A percentile compares a stretch with the other conserved stretches of the same genome.
Evolutionary conservation across 1,284 basidiomycete species (phyloP).

Genomic region (Sparassis latifolia): DNA sequence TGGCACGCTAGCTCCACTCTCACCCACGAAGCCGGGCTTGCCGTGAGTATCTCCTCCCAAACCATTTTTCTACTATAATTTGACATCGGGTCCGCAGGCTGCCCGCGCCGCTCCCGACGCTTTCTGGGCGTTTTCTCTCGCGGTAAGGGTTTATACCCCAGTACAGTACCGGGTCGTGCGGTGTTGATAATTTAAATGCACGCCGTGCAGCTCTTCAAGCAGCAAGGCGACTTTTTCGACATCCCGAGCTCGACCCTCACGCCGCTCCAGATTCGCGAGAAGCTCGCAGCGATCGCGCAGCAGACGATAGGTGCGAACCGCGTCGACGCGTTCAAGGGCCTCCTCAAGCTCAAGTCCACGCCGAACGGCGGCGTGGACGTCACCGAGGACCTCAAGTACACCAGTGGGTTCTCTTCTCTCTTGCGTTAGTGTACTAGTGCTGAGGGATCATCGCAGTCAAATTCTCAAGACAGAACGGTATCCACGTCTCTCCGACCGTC

Average conservation of each 20-base stretch:
- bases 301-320: slow-evolving; percentile 42
- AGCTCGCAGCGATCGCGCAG: slow-evolving; percentile 57
- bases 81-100: slow-evolving; percentile 33
- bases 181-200: slow-evolving; percentile 1
- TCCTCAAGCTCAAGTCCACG: slow-evolving; percentile 54
- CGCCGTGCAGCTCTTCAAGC: slow-evolving; percentile 59
- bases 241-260: slow-evolving; percentile 67
- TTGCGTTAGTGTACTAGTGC: not conserved
- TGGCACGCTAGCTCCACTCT: slow-evolving; percentile 77
- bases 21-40: slow-evolving; percentile 78
- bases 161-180: not conserved
- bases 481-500: slow-evolving; percentile 89
- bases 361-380: slow-evolving; percentile 74
- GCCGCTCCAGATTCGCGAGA: slow-evolving; percentile 68
- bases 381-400: slow-evolving; percentile 84
- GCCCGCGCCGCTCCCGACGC: slow-evolving; percentile 62
- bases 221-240: slow-evolving; percentile 76
- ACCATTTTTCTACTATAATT: not conserved
- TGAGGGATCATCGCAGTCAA: slow-evolving; percentile 49
- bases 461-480: slow-evolving; percentile 84
- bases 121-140: slow-evolving; percentile 73
- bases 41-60: slow-evolving; percentile 40
- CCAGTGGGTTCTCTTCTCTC: slow-evolving; percentile 42
- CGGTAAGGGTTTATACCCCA: slow-evolving; percentile 35
- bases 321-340: slow-evolving; percentile 50